Evolutionary conservation across 2,329 filamentous ascomycete species (phyloP).

Genomic region (Annulohypoxylon truncatum): DNA sequence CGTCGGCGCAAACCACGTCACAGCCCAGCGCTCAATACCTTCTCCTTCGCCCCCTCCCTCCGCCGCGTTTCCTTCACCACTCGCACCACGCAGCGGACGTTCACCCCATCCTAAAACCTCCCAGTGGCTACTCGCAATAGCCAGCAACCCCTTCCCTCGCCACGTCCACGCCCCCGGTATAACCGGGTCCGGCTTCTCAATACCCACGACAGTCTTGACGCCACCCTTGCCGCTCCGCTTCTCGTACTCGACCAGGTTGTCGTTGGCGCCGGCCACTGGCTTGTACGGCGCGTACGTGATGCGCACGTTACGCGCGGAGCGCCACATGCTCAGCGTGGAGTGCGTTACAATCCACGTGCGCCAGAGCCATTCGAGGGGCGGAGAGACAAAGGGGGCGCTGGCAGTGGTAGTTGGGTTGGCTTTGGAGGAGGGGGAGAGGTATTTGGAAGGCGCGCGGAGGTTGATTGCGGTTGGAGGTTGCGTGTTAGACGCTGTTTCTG

Average conservation of each 20-base stretch:
- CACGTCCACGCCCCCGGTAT: constrained; percentile 72
- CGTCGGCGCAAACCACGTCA: constrained; percentile 87
- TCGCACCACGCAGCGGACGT: constrained; percentile 49
- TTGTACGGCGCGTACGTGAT: constrained; percentile 76
- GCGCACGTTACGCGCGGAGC: constrained; percentile 79
- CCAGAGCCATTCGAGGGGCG: constrained; percentile 69
- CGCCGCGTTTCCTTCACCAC: constrained; percentile 55
- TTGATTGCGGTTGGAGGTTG: constrained; percentile 46
- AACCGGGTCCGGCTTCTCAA: constrained; percentile 64
- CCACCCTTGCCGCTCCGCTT: constrained; percentile 56
- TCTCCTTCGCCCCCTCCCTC: constrained; percentile 44
- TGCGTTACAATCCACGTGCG: constrained; percentile 80
- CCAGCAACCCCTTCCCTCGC: constrained; percentile 80
- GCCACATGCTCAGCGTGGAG: constrained; percentile 84
- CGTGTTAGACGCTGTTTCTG: constrained; percentile 25
- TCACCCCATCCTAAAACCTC: constrained; percentile 83
- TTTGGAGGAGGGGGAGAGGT: constrained; percentile 49
- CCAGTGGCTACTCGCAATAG: constrained; percentile 80
- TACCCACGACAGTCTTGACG: constrained; percentile 71
- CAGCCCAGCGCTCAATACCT: constrained; percentile 72
- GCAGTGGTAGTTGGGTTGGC: constrained; percentile 36
- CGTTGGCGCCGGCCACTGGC: constrained; percentile 58
- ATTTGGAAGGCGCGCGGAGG: constrained; percentile 63
- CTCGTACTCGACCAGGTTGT: constrained; percentile 76
- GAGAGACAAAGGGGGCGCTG: constrained; percentile 53